Base-by-base conservation (phyloP, 495 filamentous ascomycete species). In the Aspergillus campestris region DNA sequence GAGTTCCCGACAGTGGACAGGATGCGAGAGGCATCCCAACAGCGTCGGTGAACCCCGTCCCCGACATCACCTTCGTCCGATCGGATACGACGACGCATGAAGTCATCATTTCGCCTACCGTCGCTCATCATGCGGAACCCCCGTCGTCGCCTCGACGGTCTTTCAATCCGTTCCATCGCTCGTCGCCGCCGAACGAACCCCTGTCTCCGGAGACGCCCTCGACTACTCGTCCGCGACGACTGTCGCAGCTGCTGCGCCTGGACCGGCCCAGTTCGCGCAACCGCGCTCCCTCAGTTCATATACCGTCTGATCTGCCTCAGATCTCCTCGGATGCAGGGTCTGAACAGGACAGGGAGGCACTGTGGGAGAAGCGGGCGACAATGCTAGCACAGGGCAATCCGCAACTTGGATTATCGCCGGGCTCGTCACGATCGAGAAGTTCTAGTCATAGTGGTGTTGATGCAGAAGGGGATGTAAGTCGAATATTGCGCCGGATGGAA, bases 351-450 rank as follows among this genome's bases (percentile, higher is more conserved):
- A 60, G 69, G 29, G 72, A 78, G 51, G 69, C 71, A 38, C 65
- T 74, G 56, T 97, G 90, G 91, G 91, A 95, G 73, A 82, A 88
- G 64, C 70, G 89, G 40, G 91, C 91, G 12, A 94, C 89, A 35
- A 78, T 92, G 45, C 69, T 95, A 45, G 90, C 87, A 31, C 73
- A 78, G 58, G 71, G 72, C 37, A 90, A 85, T 62, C 66, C 69
- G 43, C 56, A 65, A 18, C 58, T 70, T 33, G 57, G 55, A 14
- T 47, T 45, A 3, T 49, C 57, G n/a, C 46, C 47, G 24, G 51
- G 38, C 33, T 53, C 52, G 41, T 54, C 51, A 30, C 35, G 57
- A 3, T 61, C 61, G 13, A 63, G 66, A 33, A 67, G 63, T 40
- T 59, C 62, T 6, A 64, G 61, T 55, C 59, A 44, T 32, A 58